Percentiles rank a stretch among this genome's conserved stretches.
These are phyloP conservation scores for Leptographium radiaticola DNA, from an alignment of 2,329 filamentous ascomycete species.

Conservation along the genomic window DNA sequence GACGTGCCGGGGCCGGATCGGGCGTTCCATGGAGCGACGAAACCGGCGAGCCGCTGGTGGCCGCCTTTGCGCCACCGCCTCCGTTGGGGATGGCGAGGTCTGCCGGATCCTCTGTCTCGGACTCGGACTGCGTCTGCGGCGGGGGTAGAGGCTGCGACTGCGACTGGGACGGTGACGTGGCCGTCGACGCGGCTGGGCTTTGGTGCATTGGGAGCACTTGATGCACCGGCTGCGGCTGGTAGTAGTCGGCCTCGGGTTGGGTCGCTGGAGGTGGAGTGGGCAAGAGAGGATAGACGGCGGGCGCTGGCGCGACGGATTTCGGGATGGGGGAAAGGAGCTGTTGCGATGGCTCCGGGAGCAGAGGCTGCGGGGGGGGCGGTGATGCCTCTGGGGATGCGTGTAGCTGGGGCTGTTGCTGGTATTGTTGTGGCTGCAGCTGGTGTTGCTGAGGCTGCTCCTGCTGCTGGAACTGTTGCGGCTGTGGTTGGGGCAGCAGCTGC, in stretches of 20 bases:
- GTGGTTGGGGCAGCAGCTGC: background rate
- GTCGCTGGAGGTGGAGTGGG: background rate
- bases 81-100: no score
- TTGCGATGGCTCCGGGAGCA: no score
- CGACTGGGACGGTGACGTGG: background rate
- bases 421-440: background rate
- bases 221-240: background rate
- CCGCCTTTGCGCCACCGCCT: background rate
- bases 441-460: background rate
- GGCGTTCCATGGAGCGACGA: constrained; percentile 7
- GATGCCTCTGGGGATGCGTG: background rate
- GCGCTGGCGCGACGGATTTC: no score
- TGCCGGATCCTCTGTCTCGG: no score
- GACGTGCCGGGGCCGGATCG: constrained; percentile 1
- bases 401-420: background rate
- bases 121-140: background rate
- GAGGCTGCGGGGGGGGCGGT: no score
- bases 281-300: background rate
- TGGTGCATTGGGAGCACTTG: no score
- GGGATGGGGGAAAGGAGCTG: no score
- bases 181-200: background rate
- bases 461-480: background rate
- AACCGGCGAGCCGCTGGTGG: background rate
- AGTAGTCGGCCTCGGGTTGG: background rate
- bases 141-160: background rate